A percentile compares a stretch with the other conserved stretches of the same genome.
Conservation (phyloP, 768 basidiomycete genomes). For the Phlebiopsis flavidoalba region DNA sequence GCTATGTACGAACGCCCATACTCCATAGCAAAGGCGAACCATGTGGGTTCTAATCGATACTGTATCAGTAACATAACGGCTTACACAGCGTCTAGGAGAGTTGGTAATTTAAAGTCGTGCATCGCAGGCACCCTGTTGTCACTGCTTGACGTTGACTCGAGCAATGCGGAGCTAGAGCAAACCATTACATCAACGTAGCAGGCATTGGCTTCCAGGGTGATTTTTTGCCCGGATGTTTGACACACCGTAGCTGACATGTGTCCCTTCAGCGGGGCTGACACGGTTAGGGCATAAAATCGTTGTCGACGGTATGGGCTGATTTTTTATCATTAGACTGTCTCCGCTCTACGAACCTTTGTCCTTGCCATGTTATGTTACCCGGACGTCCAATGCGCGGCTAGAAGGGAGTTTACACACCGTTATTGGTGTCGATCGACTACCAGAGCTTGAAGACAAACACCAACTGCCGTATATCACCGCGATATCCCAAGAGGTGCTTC, state of each 20-base stretch:
- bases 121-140: background rate
- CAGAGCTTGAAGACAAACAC: constrained; percentile 17
- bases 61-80: background rate
- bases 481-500: constrained; percentile 13
- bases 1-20: constrained; percentile 11
- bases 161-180: background rate
- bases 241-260: background rate
- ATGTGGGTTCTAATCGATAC: background rate
- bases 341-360: constrained; percentile 14
- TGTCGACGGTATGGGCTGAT: background rate
- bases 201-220: background rate
- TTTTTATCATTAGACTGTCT: background rate
- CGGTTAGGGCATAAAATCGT: background rate
- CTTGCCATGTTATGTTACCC: constrained; percentile 21
- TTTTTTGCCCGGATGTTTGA: background rate
- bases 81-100: background rate
- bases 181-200: background rate
- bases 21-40: constrained; percentile 9
- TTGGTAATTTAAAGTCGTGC: background rate
- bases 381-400: constrained; percentile 2
- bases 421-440: constrained; percentile 22
- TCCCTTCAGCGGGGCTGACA: background rate
- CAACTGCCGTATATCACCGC: constrained; percentile 15
- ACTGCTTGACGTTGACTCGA: no score
- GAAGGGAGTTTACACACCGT: constrained; percentile 22